Evolutionary conservation across 2,329 filamentous ascomycete species (phyloP).

Genomic region (Colletotrichum ledebouriae): DNA sequence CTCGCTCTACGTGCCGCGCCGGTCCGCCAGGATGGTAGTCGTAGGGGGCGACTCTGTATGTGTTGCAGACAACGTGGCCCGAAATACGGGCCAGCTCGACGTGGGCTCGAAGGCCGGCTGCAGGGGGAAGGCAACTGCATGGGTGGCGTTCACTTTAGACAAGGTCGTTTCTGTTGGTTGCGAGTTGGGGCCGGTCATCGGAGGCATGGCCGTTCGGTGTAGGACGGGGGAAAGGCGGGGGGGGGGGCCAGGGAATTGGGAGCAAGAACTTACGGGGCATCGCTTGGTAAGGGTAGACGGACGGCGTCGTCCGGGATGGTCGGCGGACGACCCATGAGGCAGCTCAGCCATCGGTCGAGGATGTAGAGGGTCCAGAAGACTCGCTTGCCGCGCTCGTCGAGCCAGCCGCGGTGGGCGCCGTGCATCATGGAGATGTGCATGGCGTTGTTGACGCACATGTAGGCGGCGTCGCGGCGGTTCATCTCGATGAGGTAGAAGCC

Average conservation of each 20-base stretch:
- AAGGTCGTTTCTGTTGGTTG: not conserved
- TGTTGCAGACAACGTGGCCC: constrained; percentile 62
- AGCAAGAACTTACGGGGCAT: constrained; percentile 54
- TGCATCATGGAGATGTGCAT: constrained; percentile 63
- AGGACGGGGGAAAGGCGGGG: not conserved
- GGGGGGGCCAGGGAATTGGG: not conserved
- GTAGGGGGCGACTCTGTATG: constrained; percentile 56
- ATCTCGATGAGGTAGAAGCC: constrained; percentile 63
- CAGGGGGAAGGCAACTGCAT: constrained; percentile 57
- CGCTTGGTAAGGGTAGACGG: constrained; percentile 56
- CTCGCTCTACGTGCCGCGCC: constrained; percentile 53
- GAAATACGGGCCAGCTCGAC: constrained; percentile 63
- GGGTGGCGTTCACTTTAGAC: constrained; percentile 25
- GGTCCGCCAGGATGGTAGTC: constrained; percentile 46
- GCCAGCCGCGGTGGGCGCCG: constrained; percentile 60
- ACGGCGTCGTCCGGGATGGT: constrained; percentile 63
- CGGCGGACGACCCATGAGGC: constrained; percentile 63
- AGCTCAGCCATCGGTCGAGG: constrained; percentile 63
- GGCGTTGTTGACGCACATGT: constrained; percentile 60
- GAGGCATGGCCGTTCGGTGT: constrained; percentile 10
- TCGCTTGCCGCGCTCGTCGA: constrained; percentile 60
- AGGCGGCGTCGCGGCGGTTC: constrained; percentile 63
- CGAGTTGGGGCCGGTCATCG: constrained; percentile 24
- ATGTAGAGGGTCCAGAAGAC: constrained; percentile 67
- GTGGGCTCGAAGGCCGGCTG: constrained; percentile 60